Base-by-base conservation (phyloP, 257 asterid species). In the Solanum pimpinellifolium region DNA sequence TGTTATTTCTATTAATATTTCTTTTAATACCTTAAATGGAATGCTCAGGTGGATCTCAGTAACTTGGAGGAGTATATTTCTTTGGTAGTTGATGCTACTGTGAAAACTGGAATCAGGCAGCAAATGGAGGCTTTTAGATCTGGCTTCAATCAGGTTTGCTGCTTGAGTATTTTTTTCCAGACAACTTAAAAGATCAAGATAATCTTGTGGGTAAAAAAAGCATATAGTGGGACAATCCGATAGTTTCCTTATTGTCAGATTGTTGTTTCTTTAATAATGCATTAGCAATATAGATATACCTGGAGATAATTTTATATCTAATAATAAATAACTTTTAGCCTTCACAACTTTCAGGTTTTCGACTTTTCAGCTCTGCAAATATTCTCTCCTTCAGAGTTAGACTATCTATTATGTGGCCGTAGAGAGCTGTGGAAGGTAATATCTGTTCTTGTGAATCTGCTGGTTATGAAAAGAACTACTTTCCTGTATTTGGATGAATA, bases 341-440 rank as follows among this genome's bases (percentile, higher is more conserved):
- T 86, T 46, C 85, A 3, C 87, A 86, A 59, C 77, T 87, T 46
- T 88, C 88, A 96, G 99, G 99, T 97, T 81, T 95, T 97, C 90
- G 99, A 97, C 87, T 89, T 94, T 83, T 87, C 97, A 27, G 83
- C 94, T 47, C 94, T 97, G 69, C 99, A 97, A 95, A 97, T 97
- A 89, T 97, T 97, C 88, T 91, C 98, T 88, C 96, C 98, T 76
- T 86, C 87, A 83, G 99, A 97, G 95, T 90, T 97, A 94, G 98
- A 97, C 92, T 90, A 94, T 87, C 92, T 97, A 84, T 95, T 97
- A 59, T 95, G 99, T 85, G 99, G 99, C 81, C 99, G 98, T 81
- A 90, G 98, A 89, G 99, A 95, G 93, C 81, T 94, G 83, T 97
- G 99, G 99, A 94, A 94, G 99, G 99, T 97, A 89, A 87, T 83